Base-by-base conservation (phyloP, 768 basidiomycete species). In the Boletus huronensis region DNA sequence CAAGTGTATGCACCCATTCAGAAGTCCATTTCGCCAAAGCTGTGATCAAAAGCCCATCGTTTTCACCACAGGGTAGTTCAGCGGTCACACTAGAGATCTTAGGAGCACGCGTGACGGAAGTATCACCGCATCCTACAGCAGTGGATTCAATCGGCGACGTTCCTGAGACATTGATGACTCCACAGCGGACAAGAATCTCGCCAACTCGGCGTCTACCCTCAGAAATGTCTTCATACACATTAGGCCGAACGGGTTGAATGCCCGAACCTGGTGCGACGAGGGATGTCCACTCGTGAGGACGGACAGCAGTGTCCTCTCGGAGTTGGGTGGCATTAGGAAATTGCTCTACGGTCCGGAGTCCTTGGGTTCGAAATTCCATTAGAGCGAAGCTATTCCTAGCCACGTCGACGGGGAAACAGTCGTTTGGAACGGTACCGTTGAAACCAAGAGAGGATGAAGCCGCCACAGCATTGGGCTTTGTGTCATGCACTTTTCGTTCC, bases 21-120 rank as follows among this genome's bases (percentile, higher is more conserved):
- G 63, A 64, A 34, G 63, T 55, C 69, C 69, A 69, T 26, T 57
- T 29, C n/a, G 64, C 53, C 51, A 68, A 48, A 25, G 59, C 57
- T 19, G 49, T 38, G 28, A 58, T 39, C 29, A 61, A 42, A 28
- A 16, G 10, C 5, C 14, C 42, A 10, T 61, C 52, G 41, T 56
- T 43, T 48, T 54, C 52, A 21, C 34, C 34, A 44, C 14, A 38
- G 11, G 26, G 26, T 11, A n/a, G 29, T 21, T 44, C 43, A 4
- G 38, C 7, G 23, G 25, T 48, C 28, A 36, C 36, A 43, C 31
- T 23, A 16, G 52, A 29, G 11, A 44, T 32, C 26, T 13, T 36
- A 38, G 54, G 49, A 21, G 6, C 7, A 31, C 2, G 40, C 10
- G n/a, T 1, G 23, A 0, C 40, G 0, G 19, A 28, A 25, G 31